Conservation (phyloP, 495 filamentous ascomycete species). For the Terfezia boudieri region DNA sequence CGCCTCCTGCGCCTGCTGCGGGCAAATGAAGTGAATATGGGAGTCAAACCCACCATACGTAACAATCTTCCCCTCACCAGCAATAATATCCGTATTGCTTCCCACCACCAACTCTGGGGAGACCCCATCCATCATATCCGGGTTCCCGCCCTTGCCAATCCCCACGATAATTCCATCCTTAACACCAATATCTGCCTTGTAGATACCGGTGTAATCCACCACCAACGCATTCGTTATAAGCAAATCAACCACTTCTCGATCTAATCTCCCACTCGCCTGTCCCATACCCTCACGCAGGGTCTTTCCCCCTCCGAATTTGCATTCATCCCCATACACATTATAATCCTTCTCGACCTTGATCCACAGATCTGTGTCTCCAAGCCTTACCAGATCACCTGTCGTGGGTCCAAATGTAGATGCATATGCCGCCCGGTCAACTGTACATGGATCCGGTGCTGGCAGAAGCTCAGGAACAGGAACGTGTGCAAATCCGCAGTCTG, state of each 20-base stretch:
- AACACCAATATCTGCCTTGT: slow-evolving; percentile 93
- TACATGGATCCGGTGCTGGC: slow-evolving; percentile 28
- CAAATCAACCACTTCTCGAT: slow-evolving; percentile 55
- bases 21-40: slow-evolving; percentile 89
- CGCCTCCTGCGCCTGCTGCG: slow-evolving; percentile 76
- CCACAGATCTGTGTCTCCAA: slow-evolving; percentile 80
- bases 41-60: slow-evolving; percentile 84
- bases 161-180: slow-evolving; percentile 71
- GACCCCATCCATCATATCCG: slow-evolving; percentile 87
- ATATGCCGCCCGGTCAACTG: slow-evolving; percentile 60
- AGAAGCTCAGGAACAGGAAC: slow-evolving; percentile 33
- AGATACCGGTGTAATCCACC: slow-evolving; percentile 80
- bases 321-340: slow-evolving; percentile 78
- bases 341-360: slow-evolving; percentile 75
- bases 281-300: slow-evolving; percentile 92
- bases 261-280: slow-evolving; percentile 54
- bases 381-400: slow-evolving; percentile 55
- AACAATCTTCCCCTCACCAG: slow-evolving; percentile 78
- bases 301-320: slow-evolving; percentile 89
- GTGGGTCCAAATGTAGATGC: slow-evolving; percentile 83
- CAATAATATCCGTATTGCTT: slow-evolving; percentile 84
- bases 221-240: slow-evolving; percentile 85
- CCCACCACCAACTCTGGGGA: slow-evolving; percentile 60
- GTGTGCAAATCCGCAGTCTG: slow-evolving; percentile 56
- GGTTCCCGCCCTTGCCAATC: slow-evolving; percentile 92